Percentiles rank a stretch among this genome's conserved stretches.
These are phyloP conservation scores for Phytophthora gonapodyides DNA, from an alignment of 352 stramenopile species.

Conservation along the genomic window DNA sequence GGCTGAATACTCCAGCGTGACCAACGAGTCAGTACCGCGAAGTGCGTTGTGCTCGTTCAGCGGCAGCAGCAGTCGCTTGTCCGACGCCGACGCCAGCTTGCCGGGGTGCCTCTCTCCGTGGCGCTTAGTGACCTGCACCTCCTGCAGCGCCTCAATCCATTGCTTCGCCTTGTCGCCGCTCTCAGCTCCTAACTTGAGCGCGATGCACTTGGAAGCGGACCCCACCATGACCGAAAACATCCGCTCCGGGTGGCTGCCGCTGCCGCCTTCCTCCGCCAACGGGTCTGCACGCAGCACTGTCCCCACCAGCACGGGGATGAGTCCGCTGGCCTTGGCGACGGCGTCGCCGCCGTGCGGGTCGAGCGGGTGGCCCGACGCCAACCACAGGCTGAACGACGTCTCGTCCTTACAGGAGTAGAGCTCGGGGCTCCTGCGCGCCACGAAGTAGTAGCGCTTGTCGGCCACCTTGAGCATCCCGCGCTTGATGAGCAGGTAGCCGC, in stretches of 20 bases:
- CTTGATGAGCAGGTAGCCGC: constrained; percentile 54
- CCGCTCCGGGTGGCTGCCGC: constrained; percentile 43
- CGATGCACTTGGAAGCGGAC: constrained; percentile 49
- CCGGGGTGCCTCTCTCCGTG: constrained; percentile 1
- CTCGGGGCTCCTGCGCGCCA: constrained; percentile 39
- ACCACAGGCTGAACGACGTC: constrained; percentile 64
- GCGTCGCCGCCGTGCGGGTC: constrained; percentile 29
- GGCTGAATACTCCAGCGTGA: constrained; percentile 6
- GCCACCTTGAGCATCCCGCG: constrained; percentile 59
- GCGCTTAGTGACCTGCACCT: constrained; percentile 54
- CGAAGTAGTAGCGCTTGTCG: constrained; percentile 76
- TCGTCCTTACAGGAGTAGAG: constrained; percentile 73
- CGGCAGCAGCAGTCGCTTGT: constrained; percentile 36
- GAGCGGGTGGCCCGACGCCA: constrained; percentile 49
- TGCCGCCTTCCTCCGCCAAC: constrained; percentile 32
- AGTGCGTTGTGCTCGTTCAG: constrained; percentile 39
- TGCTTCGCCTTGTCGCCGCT: constrained; percentile 44
- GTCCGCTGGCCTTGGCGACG: constrained; percentile 29
- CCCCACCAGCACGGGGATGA: constrained; percentile 49
- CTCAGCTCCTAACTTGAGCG: constrained; percentile 49
- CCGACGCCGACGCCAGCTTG: constrained; percentile 18
- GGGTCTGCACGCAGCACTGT: constrained; percentile 58
- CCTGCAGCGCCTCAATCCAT: constrained; percentile 65
- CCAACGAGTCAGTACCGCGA: constrained; percentile 11
- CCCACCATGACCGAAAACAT: constrained; percentile 53